Evolutionary conservation across 2,329 filamentous ascomycete species (phyloP).

Genomic region (Aspergillus sp.): DNA sequence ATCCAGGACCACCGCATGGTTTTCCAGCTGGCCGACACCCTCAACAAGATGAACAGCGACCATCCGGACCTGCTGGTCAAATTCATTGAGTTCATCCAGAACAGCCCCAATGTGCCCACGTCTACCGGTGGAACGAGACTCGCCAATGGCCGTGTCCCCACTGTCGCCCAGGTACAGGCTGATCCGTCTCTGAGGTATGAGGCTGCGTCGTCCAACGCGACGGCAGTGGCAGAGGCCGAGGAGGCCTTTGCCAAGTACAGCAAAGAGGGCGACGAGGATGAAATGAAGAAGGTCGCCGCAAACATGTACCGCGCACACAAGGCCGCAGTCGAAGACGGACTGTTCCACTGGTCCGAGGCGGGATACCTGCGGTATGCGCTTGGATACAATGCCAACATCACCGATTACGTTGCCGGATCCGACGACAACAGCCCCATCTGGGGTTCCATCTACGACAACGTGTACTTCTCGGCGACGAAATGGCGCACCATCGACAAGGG

Average conservation of each 20-base stretch:
- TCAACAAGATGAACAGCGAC: slow-evolving; percentile 42
- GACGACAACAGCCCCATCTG: slow-evolving; percentile 48
- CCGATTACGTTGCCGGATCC: slow-evolving; percentile 50
- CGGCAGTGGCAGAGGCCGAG: slow-evolving; percentile 37
- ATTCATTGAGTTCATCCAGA: slow-evolving; percentile 46
- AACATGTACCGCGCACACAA: slow-evolving; percentile 54
- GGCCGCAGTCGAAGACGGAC: slow-evolving; percentile 51
- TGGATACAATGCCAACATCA: slow-evolving; percentile 53
- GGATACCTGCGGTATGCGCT: slow-evolving; percentile 62
- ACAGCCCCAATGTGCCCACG: slow-evolving; percentile 52
- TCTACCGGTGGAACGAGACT: slow-evolving; percentile 49
- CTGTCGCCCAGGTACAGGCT: slow-evolving; percentile 46
- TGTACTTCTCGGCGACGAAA: slow-evolving; percentile 59
- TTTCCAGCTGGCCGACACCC: slow-evolving; percentile 42
- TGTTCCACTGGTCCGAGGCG: slow-evolving; percentile 66
- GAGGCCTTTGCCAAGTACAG: slow-evolving; percentile 40
- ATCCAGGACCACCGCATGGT: slow-evolving; percentile 46
- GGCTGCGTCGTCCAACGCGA: slow-evolving; percentile 32
- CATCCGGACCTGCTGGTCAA: slow-evolving; percentile 37
- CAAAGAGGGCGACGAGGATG: slow-evolving; percentile 19
- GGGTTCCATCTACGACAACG: slow-evolving; percentile 53
- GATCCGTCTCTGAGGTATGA: slow-evolving; percentile 43
- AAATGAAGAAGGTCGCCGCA: slow-evolving; percentile 28
- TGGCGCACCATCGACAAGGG: slow-evolving; percentile 67
- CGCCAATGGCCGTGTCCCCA: slow-evolving; percentile 55